These are phyloP conservation scores for Clarireedia sp. DNA, from an alignment of 2,329 filamentous ascomycete genomes.

Conservation along the genomic window DNA sequence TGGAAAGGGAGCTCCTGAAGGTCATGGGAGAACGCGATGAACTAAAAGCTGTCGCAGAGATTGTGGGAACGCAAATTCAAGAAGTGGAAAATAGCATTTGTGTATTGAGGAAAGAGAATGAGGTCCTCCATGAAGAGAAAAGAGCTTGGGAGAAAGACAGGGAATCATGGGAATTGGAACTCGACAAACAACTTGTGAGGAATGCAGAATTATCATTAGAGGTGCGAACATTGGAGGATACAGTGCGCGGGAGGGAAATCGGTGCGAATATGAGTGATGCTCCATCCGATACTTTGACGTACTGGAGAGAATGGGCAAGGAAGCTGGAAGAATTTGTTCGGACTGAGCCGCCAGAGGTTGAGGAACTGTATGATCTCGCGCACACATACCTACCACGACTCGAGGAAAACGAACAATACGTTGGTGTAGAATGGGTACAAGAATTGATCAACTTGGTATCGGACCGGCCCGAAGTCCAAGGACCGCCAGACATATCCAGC, in stretches of 20 bases:
- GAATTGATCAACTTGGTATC: not conserved
- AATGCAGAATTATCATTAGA: not conserved
- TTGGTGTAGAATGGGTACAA: conserved; percentile 5
- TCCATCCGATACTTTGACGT: no score
- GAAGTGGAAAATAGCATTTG: not conserved
- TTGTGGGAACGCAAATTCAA: not conserved
- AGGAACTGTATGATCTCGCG: not conserved
- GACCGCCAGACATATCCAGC: not conserved
- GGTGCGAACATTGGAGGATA: conserved; percentile 1
- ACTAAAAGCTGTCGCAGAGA: not conserved
- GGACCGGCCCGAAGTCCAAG: not conserved
- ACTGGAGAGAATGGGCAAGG: conserved; percentile 1
- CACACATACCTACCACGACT: conserved; percentile 4
- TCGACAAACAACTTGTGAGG: not conserved
- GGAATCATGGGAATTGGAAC: not conserved
- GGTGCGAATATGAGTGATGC: not conserved
- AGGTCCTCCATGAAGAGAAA: not conserved
- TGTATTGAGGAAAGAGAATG: not conserved
- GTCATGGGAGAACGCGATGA: not conserved
- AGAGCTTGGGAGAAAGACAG: not conserved
- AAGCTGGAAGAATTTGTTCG: not conserved
- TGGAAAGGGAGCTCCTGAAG: not conserved
- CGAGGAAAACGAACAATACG: not conserved
- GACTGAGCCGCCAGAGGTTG: not conserved
- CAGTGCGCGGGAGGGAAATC: not conserved